Percentiles rank a stretch among this genome's conserved stretches.
These are phyloP conservation scores for Lactifluus piperatus DNA, from an alignment of 768 basidiomycete genomes.

Conservation along the genomic window DNA sequence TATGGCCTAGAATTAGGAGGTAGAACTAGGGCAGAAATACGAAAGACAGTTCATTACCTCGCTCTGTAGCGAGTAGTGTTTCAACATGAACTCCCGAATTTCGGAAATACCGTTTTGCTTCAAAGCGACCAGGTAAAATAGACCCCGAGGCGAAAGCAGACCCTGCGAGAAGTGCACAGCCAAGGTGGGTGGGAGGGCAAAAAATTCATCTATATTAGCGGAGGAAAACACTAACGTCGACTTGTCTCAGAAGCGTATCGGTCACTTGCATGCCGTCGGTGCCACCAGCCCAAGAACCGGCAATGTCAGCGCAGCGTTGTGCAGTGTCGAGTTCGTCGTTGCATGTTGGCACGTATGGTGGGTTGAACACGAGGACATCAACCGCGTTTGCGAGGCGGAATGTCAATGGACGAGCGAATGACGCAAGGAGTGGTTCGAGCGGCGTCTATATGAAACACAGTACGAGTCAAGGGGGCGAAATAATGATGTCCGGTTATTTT, in stretches of 20 bases:
- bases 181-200: neutral
- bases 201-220: neutral
- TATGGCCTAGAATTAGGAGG: slow-evolving; percentile 25
- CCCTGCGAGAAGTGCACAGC: slow-evolving; percentile 31
- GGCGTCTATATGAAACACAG: slow-evolving; percentile 39
- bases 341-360: slow-evolving; percentile 88
- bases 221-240: slow-evolving; percentile 34
- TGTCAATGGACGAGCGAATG: slow-evolving; percentile 51
- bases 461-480: too few species aligned
- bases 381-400: slow-evolving; percentile 50
- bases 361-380: slow-evolving; percentile 90
- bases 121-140: slow-evolving; percentile 87
- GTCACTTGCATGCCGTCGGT: slow-evolving; percentile 79
- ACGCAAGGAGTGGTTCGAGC: slow-evolving; percentile 57
- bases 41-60: slow-evolving; percentile 38
- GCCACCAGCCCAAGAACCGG: slow-evolving; percentile 92
- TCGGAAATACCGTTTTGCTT: slow-evolving; percentile 70
- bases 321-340: slow-evolving; percentile 54
- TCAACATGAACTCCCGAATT: slow-evolving; percentile 54
- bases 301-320: slow-evolving; percentile 48
- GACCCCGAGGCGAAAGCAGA: slow-evolving; percentile 62
- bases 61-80: slow-evolving; percentile 42
- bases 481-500: too few species aligned
- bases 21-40: slow-evolving; percentile 17
- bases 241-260: slow-evolving; percentile 47